phyloP scores from a whole-genome alignment of 495 filamentous ascomycete genomes.

The Collariella sp. region DNA sequence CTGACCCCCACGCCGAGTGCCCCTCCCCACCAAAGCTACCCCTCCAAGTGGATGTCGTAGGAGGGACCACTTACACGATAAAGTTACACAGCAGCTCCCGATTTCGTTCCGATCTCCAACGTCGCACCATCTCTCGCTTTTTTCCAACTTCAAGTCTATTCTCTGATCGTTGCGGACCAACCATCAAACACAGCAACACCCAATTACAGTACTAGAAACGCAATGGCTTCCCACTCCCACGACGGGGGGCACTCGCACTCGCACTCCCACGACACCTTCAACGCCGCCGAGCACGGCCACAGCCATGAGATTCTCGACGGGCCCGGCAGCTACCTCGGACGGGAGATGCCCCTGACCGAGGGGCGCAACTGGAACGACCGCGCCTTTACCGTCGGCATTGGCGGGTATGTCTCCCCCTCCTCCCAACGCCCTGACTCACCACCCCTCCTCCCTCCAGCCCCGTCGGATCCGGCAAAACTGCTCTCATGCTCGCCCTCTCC shows the following conservation, averaged over 20 bases:
- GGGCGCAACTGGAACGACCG: conserved; percentile 82
- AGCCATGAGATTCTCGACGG: conserved; percentile 92
- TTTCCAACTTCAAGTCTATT: too few species aligned
- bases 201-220: neutral
- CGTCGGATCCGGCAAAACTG: conserved; percentile 95
- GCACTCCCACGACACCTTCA: conserved; percentile 48
- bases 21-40: too few species aligned
- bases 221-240: conserved; percentile 23
- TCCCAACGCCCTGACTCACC: neutral
- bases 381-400: conserved; percentile 92
- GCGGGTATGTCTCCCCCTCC: conserved; percentile 59
- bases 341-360: conserved; percentile 90
- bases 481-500: conserved; percentile 87
- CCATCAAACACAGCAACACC: neutral
- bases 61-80: too few species aligned
- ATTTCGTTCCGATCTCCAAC: too few species aligned
- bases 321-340: conserved; percentile 76
- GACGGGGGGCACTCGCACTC: conserved; percentile 22
- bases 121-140: too few species aligned
- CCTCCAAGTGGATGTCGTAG: too few species aligned
- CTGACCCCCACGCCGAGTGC: too few species aligned
- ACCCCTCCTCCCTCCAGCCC: conserved; percentile 48
- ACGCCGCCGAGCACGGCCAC: conserved; percentile 79
- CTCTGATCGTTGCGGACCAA: too few species aligned
- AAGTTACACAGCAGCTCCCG: too few species aligned